These are phyloP conservation scores for Acanthamoeba castellanii DNA, from an alignment of 208 protist species.

Conservation along the genomic window DNA sequence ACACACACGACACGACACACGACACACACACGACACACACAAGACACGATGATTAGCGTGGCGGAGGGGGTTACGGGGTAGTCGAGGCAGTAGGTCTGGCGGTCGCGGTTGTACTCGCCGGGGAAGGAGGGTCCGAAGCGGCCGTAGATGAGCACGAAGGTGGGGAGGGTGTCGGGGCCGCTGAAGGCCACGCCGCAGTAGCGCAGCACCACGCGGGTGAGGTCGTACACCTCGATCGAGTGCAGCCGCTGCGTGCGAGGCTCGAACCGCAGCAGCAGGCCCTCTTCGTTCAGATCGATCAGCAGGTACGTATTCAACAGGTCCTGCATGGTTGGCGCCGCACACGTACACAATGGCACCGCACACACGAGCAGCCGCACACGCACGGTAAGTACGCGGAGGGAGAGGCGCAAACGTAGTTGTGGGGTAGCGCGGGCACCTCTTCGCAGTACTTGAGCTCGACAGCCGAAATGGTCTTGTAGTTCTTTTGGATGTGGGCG, in stretches of 20 bases:
- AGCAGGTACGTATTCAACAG: slow-evolving; percentile 59
- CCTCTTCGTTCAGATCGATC: slow-evolving; percentile 62
- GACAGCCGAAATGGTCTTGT: slow-evolving; percentile 46
- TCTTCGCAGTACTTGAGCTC: slow-evolving; percentile 74
- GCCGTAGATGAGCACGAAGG: slow-evolving; percentile 53
- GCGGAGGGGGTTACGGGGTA: background rate
- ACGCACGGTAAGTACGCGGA: too few species aligned
- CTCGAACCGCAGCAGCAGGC: slow-evolving; percentile 57
- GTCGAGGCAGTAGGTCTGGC: slow-evolving; percentile 44
- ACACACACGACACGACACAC: background rate
- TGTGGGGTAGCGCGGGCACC: background rate
- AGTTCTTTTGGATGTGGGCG: slow-evolving; percentile 70
- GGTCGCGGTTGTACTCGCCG: slow-evolving; percentile 52
- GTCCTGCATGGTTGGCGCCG: background rate
- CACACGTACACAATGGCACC: background rate
- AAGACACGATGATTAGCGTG: background rate
- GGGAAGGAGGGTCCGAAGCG: slow-evolving; percentile 72
- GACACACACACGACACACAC: background rate
- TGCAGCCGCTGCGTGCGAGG: slow-evolving; percentile 59
- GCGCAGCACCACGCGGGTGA: slow-evolving; percentile 39
- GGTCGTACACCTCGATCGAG: slow-evolving; percentile 64
- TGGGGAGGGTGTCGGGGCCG: slow-evolving; percentile 10
- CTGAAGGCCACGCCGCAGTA: slow-evolving; percentile 60
- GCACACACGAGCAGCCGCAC: too few species aligned
- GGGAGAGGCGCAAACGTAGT: too few species aligned